Percentiles rank a stretch among this genome's conserved stretches.
Conservation (phyloP, 352 stramenopile genomes). For the Phytophthora megakarya region DNA sequence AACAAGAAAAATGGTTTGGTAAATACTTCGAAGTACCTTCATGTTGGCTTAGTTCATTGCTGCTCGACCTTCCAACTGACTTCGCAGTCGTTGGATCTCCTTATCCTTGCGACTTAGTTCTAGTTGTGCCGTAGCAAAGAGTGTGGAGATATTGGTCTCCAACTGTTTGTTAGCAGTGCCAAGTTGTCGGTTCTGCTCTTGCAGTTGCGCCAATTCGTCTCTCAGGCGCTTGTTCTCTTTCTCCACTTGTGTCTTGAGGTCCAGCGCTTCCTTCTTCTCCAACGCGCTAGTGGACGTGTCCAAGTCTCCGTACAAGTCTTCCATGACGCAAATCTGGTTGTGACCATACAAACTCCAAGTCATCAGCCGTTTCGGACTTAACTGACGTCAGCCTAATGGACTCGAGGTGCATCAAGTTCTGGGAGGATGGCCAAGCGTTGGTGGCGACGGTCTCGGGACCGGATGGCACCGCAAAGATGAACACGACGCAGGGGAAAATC, state of each 20-base stretch:
- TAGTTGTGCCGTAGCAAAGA: constrained; percentile 77
- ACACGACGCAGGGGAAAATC: constrained; percentile 53
- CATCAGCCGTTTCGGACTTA: constrained; percentile 24
- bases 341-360: constrained; percentile 26
- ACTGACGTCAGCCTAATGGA: constrained; percentile 47
- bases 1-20: constrained; percentile 32
- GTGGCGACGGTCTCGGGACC: constrained; percentile 29
- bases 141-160: constrained; percentile 73
- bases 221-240: constrained; percentile 55
- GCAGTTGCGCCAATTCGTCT: constrained; percentile 63
- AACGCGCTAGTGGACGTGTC: constrained; percentile 78
- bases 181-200: constrained; percentile 64
- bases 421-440: constrained; percentile 71
- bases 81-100: constrained; percentile 72
- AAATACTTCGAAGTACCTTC: constrained; percentile 26
- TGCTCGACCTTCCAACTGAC: constrained; percentile 37
- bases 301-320: constrained; percentile 83
- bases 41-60: no score
- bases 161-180: constrained; percentile 62
- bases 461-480: constrained; percentile 27
- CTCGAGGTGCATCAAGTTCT: constrained; percentile 75
- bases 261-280: constrained; percentile 63
- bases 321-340: constrained; percentile 1
- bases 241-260: constrained; percentile 60
- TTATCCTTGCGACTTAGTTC: constrained; percentile 82